Base-by-base conservation (phyloP, 176 grass and related monocot species). In the Neostapfia colusana region DNA sequence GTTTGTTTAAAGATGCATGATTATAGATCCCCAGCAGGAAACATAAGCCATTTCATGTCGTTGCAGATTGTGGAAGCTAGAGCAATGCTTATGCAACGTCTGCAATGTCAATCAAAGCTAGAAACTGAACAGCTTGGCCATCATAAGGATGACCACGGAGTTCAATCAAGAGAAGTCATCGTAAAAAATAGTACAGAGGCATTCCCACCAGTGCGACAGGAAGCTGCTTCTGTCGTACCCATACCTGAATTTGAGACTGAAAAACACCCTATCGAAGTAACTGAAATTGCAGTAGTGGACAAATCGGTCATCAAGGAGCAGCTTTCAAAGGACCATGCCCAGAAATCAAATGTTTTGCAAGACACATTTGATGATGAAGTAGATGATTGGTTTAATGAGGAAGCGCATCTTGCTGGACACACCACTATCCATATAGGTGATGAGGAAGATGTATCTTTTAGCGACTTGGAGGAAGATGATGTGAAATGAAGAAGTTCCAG, bases 51-150 rank as follows among this genome's bases (percentile, higher is more conserved):
- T 20, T 65, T 76, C 25, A 84, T 78, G n/a, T 72, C 72, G 16
- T 79, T 83, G 75, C 89, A 96, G 89, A 96, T 96, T 81, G 93
- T 96, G 73, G 93, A 96, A 79, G 93, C 89, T 79, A 88, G 93
- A 84, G 82, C 75, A 41, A 90, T 96, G 93, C 87, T 96, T 82
- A 85, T 94, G 87, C 89, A 92, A 71, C 44, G 68, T 21, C 76
- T 89, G 63, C 90, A 93, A 44, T 87, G 79, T 70, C 84, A 85
- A 77, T 82, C 82, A 48, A 96, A 92, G 63, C 42, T 79, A 24
- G 87, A 90, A 85, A 82, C 53, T 66, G 82, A 92, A 64, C 80
- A 81, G 25, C 40, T 82, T 49, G 66, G 16, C 24, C 69, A 77
- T 69, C 62, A 27, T 62, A 88, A 82, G 77, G 89, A 79, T 60